These are phyloP conservation scores for Batkoa obscura DNA, from an alignment of 371 early-diverging fungal genomes.

Conservation along the genomic window DNA sequence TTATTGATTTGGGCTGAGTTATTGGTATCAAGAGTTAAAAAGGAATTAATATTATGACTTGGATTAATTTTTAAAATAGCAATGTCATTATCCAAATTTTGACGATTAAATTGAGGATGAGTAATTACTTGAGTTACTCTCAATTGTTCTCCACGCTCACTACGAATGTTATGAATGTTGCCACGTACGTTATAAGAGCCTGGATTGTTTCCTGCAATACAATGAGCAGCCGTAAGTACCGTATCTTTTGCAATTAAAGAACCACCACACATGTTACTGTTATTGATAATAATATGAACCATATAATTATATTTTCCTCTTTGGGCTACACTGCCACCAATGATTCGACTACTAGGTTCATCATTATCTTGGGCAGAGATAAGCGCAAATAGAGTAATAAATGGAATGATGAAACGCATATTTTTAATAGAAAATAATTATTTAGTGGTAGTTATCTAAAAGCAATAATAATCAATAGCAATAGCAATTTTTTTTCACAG, in stretches of 20 bases:
- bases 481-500: no score
- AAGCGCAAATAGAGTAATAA: no score
- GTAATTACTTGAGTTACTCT: neutral
- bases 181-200: neutral
- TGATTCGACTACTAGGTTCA: neutral
- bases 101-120: neutral
- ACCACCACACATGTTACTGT: neutral
- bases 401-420: no score
- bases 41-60: neutral
- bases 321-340: neutral
- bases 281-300: neutral
- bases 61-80: neutral
- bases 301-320: neutral
- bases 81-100: neutral
- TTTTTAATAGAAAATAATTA: no score
- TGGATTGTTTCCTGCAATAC: neutral
- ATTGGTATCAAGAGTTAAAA: neutral
- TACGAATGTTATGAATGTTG: neutral
- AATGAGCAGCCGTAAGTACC: constrained; percentile 2
- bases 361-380: neutral
- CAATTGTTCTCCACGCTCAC: neutral
- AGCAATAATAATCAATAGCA: no score
- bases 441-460: no score
- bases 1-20: neutral
- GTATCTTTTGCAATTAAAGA: neutral